phyloP scores from a whole-genome alignment of 2,329 filamentous ascomycete genomes.

The Paraconiothyrium sp. region DNA sequence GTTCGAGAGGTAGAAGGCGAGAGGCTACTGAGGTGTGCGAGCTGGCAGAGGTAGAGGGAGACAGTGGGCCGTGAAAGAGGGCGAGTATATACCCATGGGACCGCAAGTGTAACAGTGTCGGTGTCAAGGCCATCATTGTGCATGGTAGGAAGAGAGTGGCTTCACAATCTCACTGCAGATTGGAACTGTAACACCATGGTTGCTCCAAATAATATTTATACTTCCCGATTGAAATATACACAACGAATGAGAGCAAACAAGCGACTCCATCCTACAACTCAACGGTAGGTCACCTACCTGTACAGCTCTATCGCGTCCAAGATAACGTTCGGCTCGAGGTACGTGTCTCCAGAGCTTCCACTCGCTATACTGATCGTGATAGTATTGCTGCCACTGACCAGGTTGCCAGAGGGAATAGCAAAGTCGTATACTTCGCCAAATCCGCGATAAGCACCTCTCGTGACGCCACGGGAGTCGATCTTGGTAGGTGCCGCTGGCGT shows the following conservation, averaged over 20 bases:
- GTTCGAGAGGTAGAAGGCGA: too few relatives aligned
- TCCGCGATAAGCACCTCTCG: conserved; percentile 71
- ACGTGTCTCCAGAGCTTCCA: conserved; percentile 65
- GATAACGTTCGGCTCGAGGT: conserved; percentile 65
- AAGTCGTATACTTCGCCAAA: conserved; percentile 71
- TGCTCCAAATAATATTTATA: too few relatives aligned
- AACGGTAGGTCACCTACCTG: conserved; percentile 19
- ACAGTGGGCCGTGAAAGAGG: too few relatives aligned
- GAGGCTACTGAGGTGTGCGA: too few relatives aligned
- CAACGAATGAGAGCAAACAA: neutral
- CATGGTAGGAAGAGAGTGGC: too few relatives aligned
- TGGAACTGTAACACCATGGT: too few relatives aligned
- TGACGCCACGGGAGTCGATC: conserved; percentile 72
- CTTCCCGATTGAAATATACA: neutral
- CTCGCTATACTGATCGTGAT: conserved; percentile 68
- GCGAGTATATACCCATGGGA: too few relatives aligned
- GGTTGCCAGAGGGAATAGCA: conserved; percentile 66
- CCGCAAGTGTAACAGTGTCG: too few relatives aligned
- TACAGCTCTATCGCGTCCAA: conserved; percentile 49
- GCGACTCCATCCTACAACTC: neutral
- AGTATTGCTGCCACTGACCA: conserved; percentile 69
- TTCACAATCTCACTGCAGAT: too few relatives aligned
- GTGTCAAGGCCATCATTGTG: too few relatives aligned
- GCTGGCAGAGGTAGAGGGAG: too few relatives aligned
- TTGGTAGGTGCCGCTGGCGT: conserved; percentile 66